phyloP scores from a whole-genome alignment of 805 yeast species.

The Yamadazyma insecticola region DNA sequence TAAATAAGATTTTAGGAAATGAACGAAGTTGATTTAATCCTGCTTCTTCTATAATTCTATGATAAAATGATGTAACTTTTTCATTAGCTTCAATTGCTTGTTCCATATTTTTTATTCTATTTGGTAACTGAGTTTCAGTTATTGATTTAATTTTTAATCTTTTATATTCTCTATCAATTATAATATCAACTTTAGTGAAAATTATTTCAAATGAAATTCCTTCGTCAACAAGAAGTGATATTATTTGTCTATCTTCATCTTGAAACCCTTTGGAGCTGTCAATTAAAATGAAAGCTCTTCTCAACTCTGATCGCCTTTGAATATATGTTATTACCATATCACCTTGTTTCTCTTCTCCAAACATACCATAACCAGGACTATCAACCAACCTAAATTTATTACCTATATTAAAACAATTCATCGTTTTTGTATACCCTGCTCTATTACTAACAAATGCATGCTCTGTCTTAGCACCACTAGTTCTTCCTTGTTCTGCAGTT shows the following conservation, averaged over 20 bases:
- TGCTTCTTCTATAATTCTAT: slow-evolving; percentile 32
- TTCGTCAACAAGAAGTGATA: slow-evolving; percentile 43
- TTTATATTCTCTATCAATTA: slow-evolving; percentile 30
- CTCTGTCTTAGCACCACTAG: slow-evolving; percentile 14
- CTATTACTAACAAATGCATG: slow-evolving; percentile 37
- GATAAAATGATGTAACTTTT: slow-evolving; percentile 21
- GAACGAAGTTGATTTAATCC: slow-evolving; percentile 14
- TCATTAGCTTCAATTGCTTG: slow-evolving; percentile 17
- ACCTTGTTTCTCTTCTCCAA: slow-evolving; percentile 67
- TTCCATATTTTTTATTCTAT: slow-evolving; percentile 5
- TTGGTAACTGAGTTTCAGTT: too few relatives aligned
- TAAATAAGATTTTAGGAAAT: slow-evolving; percentile 45
- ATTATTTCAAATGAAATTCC: slow-evolving; percentile 73
- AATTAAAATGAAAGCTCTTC: slow-evolving; percentile 57
- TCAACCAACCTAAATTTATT: slow-evolving; percentile 66
- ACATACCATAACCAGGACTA: slow-evolving; percentile 86
- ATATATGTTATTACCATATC: slow-evolving; percentile 61
- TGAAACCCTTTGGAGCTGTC: slow-evolving; percentile 59
- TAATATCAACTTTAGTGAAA: slow-evolving; percentile 74
- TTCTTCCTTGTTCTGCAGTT: slow-evolving; percentile 13
- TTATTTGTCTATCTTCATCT: slow-evolving; percentile 49
- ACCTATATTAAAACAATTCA: slow-evolving; percentile 70
- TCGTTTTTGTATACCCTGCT: slow-evolving; percentile 58
- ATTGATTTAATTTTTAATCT: slow-evolving; percentile 4
- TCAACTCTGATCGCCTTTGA: slow-evolving; percentile 46